Conservation (phyloP, 1,284 basidiomycete genomes). For the Wolfiporia cocos region DNA sequence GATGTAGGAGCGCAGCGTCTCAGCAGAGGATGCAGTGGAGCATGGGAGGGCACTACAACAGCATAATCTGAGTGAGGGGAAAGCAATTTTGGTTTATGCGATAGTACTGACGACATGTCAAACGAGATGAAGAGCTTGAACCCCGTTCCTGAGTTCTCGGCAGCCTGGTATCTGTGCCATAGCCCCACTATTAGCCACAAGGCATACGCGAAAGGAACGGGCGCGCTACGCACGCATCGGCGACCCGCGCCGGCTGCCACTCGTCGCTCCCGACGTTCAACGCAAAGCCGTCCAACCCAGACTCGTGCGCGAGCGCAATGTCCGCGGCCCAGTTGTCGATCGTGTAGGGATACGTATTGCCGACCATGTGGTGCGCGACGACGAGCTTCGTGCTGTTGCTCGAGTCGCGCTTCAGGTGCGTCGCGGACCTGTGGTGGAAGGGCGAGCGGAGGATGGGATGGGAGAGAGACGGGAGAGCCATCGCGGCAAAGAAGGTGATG, state of each 20-base stretch:
- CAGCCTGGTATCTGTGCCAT: conserved; percentile 43
- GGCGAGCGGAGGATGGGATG: conserved; percentile 2
- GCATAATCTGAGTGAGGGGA: too few species aligned
- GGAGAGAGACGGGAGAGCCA: background rate
- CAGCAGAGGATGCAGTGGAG: conserved; percentile 42
- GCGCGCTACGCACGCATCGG: conserved; percentile 50
- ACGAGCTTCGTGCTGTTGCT: conserved; percentile 44
- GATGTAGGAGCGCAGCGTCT: conserved; percentile 54
- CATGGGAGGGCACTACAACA: conserved; percentile 58
- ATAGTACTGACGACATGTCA: too few species aligned
- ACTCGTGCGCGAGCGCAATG: conserved; percentile 48
- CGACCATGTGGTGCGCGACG: conserved; percentile 63
- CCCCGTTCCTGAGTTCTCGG: conserved; percentile 41
- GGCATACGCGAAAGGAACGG: background rate
- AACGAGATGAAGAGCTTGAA: conserved; percentile 81
- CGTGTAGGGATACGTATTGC: conserved; percentile 62
- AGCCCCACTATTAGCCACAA: conserved; percentile 6
- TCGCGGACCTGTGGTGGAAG: conserved; percentile 2
- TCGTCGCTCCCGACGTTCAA: conserved; percentile 60
- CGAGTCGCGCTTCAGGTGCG: conserved; percentile 1
- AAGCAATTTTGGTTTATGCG: too few species aligned
- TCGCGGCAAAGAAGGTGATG: background rate
- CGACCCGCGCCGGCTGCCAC: conserved; percentile 61
- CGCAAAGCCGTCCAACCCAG: conserved; percentile 64
- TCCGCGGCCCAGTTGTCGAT: conserved; percentile 49